Percentiles rank a stretch among this genome's conserved stretches.
Conservation (phyloP, 2,329 filamentous ascomycete genomes). For the Talaromyces funiculosus region DNA sequence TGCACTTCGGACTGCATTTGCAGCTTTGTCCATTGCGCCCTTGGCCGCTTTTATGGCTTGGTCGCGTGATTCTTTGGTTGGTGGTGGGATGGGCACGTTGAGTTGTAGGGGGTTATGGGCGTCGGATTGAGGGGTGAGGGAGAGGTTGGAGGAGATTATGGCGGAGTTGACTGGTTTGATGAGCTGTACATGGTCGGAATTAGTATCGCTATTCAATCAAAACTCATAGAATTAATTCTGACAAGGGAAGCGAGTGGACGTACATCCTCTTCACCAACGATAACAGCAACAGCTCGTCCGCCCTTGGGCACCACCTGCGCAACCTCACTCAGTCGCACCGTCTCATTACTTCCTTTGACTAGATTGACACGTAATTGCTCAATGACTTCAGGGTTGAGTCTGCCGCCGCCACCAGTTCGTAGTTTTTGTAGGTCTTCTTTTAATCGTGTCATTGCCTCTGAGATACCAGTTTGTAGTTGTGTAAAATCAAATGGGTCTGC, state of each 20-base stretch:
- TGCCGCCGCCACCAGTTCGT: constrained; percentile 57
- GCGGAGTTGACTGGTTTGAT: constrained; percentile 42
- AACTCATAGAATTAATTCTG: no score
- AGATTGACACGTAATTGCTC: constrained; percentile 58
- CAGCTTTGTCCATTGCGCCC: constrained; percentile 39
- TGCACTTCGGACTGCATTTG: constrained; percentile 36
- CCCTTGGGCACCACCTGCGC: constrained; percentile 63
- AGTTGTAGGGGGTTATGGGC: constrained; percentile 41
- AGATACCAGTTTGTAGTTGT: constrained; percentile 51
- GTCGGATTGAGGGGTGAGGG: constrained; percentile 40
- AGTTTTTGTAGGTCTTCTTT: constrained; percentile 59
- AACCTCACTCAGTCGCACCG: constrained; percentile 54
- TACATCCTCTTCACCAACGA: constrained; percentile 61
- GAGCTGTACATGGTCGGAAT: constrained; percentile 27
- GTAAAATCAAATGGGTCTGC: constrained; percentile 57
- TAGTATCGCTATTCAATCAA: neutral
- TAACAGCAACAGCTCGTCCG: constrained; percentile 54
- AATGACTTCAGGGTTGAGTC: constrained; percentile 57
- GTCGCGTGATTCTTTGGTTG: constrained; percentile 43
- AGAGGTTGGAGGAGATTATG: constrained; percentile 38
- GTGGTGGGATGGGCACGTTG: constrained; percentile 42
- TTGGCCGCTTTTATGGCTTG: constrained; percentile 37
- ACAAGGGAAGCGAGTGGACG: constrained; percentile 21
- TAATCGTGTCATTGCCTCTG: constrained; percentile 50
- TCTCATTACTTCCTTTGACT: constrained; percentile 48